Evolutionary conservation across 2,329 filamentous ascomycete genomes (phyloP), one percentile per base, ranked within the genome.

Genomic region (Microsporum ferrugineum): DNA sequence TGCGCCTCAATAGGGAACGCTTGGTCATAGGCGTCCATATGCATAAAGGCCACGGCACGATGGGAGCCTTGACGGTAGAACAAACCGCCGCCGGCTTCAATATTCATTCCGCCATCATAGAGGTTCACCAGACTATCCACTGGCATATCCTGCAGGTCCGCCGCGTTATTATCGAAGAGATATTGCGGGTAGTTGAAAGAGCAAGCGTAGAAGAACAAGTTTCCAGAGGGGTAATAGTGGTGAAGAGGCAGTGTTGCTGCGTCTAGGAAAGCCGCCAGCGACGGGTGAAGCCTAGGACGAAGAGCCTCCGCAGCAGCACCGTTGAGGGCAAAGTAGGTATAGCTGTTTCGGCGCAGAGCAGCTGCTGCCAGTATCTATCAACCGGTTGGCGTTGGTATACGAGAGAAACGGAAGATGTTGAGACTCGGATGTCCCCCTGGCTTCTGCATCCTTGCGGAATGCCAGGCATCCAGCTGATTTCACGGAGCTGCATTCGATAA

Each of bases 21-120:
- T 55, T 1, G 58, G 12, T 60, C 61, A 29, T 41, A 58, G 17
- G 47, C 56, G 33, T 62, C 59, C 36, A 63, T 57, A 43, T 63
- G 33, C 56, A 67, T 59, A 27, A 63, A 61, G 45, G 60, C 43
- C 36, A 65, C 60, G 36, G 64, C 66, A 6, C 61, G 63, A 59
- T 59, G 57, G 31, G 43, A 45, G 17, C 10, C 36, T 59, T 59
- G 66, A 60, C 69, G 66, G 62, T 73, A 73, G 59, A 71, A 60
- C 51, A 75, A 14, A 55, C 71, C 71, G 55, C 68, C 67, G 57
- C 58, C 63, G 34, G 56, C 57, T 38, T 57, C 31, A 14, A 27
- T 29, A n/a, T 57, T 7, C 34, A 39, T 43, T 17, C 55, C 55
- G n/a, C 34, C 34, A 17, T 57, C 60, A 4, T 64, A 67, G 47